A percentile compares a stretch with the other conserved stretches of the same genome.
Conservation (phyloP, 495 filamentous ascomycete species). For the Aspergillus affinis region DNA sequence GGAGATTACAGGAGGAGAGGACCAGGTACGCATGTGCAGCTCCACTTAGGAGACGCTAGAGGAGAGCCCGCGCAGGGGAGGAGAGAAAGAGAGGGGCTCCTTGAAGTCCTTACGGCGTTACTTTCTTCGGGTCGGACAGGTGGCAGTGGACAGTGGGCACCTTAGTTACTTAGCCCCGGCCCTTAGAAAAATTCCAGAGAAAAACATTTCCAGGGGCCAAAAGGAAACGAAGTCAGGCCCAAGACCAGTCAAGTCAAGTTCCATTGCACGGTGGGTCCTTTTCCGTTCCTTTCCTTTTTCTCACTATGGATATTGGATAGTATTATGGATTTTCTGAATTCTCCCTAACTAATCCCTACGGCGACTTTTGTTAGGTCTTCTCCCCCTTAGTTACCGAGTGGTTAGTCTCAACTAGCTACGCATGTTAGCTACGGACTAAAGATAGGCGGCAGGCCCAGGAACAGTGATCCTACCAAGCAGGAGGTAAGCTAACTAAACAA, state of each 20-base stretch:
- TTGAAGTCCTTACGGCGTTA: background rate
- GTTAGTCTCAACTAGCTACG: too few relatives aligned
- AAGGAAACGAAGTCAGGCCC: constrained; percentile 1
- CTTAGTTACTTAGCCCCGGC: background rate
- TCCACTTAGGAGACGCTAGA: constrained; percentile 10
- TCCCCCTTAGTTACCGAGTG: too few relatives aligned
- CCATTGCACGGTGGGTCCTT: background rate
- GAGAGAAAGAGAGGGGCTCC: constrained; percentile 2
- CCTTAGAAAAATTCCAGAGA: background rate
- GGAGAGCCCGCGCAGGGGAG: constrained; percentile 6
- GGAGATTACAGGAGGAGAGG: constrained; percentile 27
- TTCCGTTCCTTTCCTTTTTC: too few relatives aligned
- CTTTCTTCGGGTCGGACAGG: background rate
- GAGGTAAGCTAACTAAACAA: constrained; percentile 1
- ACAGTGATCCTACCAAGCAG: constrained; percentile 3
- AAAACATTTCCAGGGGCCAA: background rate
- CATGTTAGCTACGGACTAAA: too few relatives aligned
- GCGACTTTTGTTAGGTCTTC: background rate
- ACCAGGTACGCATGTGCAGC: constrained; percentile 25
- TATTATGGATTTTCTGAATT: background rate
- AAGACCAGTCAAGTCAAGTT: too few relatives aligned
- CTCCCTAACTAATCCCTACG: background rate
- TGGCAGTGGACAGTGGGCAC: background rate
- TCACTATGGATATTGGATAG: too few relatives aligned
- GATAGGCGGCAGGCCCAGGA: background rate